phyloP scores from a whole-genome alignment of 441 rosid genomes.

The Cnidoscolus chayamansa region DNA sequence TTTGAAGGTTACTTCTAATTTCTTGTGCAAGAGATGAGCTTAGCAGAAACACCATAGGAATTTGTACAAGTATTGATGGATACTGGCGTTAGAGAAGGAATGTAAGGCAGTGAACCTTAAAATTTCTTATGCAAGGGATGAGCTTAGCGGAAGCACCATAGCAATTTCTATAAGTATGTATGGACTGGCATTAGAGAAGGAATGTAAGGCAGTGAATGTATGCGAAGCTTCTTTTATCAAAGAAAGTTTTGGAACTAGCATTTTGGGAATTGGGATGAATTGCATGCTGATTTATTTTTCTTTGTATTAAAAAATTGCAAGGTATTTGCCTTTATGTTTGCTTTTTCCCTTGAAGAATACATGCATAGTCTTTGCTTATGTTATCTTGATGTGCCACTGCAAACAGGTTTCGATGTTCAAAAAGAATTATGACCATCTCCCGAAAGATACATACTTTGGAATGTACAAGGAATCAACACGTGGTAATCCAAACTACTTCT shows the following conservation, averaged over 20 bases:
- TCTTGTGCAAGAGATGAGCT: not conserved
- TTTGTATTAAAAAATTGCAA: not conserved
- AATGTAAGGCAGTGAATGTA: not conserved
- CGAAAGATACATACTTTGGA: slow-evolving; percentile 76
- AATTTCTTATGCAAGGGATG: not conserved
- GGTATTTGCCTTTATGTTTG: not conserved
- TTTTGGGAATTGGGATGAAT: not conserved
- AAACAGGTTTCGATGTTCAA: slow-evolving; percentile 86
- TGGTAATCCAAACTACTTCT: slow-evolving; percentile 82
- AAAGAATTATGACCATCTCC: slow-evolving; percentile 86
- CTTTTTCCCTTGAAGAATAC: not conserved
- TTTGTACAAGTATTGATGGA: not conserved
- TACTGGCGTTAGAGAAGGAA: not conserved
- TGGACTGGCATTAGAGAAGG: not conserved
- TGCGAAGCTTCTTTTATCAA: not conserved
- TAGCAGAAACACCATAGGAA: not conserved
- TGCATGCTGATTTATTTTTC: not conserved
- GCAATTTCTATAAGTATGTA: not conserved
- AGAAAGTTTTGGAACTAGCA: not conserved
- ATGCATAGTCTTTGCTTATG: not conserved
- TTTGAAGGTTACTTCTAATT: not conserved
- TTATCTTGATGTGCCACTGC: slow-evolving; percentile 10
- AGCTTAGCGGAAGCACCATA: not conserved
- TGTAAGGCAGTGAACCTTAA: not conserved
- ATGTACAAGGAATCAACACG: slow-evolving; percentile 81